Evolutionary conservation across 2,329 filamentous ascomycete genomes (phyloP), one percentile per base, ranked within the genome.

Genomic region (Phialophora expanda): DNA sequence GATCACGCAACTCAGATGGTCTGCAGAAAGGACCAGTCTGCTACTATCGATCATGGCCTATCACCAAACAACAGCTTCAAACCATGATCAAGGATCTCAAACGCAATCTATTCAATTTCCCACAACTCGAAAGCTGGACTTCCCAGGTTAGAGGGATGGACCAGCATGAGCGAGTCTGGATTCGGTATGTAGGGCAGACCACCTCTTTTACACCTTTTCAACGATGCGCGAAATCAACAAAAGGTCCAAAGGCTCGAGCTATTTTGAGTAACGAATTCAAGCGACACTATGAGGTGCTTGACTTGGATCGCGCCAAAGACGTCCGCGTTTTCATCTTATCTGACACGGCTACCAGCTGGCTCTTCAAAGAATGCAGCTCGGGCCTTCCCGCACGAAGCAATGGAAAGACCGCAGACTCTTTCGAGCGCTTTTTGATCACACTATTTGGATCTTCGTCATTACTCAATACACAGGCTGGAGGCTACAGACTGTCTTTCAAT

Each of bases 381-480:
- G 14, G 9, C 2, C 44, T 48, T 48, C 44, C 20, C 12, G 44
- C 11, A 2, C n/a, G 9, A 48, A n/a, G 44, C 44, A 48, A 22
- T n/a, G 17, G 44, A 20, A 48, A 5, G 44, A 48, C 20, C 44
- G 20, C 44, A 48, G 14, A n/a, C 44, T 48, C 44, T 20, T 48
- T 48, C 44, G 44, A n/a, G 20, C 14, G 44, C 14, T 48, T n/a
- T 3, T 2, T 48, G 44, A 48, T 4, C 44, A 48, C 44, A 48
- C 44, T 30, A 48, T 48, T 48, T 11, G 44, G 44, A 48, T 48
- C 17, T 48, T 48, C 14, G 20, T 48, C 44, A 48, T 48, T 48
- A 48, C 44, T 48, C 44, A 48, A n/a, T 20, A 48, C 44, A 14
- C 14, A 48, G 14, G 14, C 44, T 48, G 44, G 44, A n/a, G 44